Evolutionary conservation across 1,284 basidiomycete genomes (phyloP), one percentile per base, ranked within the genome.

Genomic region (Grifola frondosa): DNA sequence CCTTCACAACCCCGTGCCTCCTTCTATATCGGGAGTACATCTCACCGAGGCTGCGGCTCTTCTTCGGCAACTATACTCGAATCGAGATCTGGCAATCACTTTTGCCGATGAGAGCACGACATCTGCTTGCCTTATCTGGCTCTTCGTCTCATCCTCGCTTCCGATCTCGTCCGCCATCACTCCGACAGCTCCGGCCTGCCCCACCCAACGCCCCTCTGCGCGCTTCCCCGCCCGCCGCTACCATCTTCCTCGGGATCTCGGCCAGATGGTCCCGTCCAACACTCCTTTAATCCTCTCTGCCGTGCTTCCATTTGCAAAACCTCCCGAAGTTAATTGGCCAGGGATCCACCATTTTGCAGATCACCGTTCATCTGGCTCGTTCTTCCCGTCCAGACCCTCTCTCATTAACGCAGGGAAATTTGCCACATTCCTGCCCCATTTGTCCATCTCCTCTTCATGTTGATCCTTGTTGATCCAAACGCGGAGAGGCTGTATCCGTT

Each of bases 61-160:
- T 48, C 48, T 36, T 50, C 52, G 48, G 52, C 48, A 53, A 50
- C 52, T 50, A 53, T 50, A 47, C 51, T 36, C 33, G 11, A 37
- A 59, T 59, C 58, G 46, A 57, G 57, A 59, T 59, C 40, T 8
- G 30, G 42, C 45, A 33, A 19, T 8, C 30, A 15, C 35, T 36
- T 42, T 46, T 33, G 39, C 35, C 44, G 38, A 54, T 43, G 48
- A 44, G 42, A 48, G 55, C 45, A 38, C 31, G 42, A 43, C 47
- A 50, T 49, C 39, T 45, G 39, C 32, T 28, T 36, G 50, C 50
- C 50, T 58, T 53, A 53, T 54, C 54, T 46, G 44, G 50, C 49
- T 54, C 49, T 48, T 46, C 50, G 47, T 49, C 49, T 52, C 49
- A 44, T 47, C 53, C 48, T 59, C 43, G 52, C 50, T 45, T 51